Conservation (phyloP, 148 eudicot species). For the Arbutus unedo region DNA sequence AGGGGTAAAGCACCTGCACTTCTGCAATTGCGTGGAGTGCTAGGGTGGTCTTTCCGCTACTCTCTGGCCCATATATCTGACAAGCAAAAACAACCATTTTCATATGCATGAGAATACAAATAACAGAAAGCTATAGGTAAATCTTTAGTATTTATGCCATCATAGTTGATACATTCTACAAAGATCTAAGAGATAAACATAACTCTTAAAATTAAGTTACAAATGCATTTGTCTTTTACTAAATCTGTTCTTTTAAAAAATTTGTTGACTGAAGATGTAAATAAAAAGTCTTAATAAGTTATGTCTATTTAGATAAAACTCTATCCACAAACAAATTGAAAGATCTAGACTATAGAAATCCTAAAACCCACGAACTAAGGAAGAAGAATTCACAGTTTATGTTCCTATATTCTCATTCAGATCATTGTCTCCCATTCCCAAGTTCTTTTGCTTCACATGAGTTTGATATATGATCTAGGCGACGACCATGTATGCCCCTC, state of each 20-base stretch:
- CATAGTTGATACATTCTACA: not conserved
- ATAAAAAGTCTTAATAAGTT: not conserved
- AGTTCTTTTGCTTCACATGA: not conserved
- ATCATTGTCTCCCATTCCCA: not conserved
- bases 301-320: not conserved
- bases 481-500: not conserved
- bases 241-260: not conserved
- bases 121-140: not conserved
- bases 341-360: not conserved
- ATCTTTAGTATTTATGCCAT: not conserved
- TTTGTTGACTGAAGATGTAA: not conserved
- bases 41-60: constrained; percentile 95
- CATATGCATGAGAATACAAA: not conserved
- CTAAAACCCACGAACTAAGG: not conserved
- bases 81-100: constrained; percentile 7
- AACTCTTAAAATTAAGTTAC: not conserved
- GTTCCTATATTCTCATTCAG: not conserved
- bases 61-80: constrained; percentile 97
- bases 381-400: not conserved
- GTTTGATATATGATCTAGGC: not conserved
- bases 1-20: constrained; percentile 65
- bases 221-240: not conserved
- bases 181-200: not conserved
- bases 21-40: constrained; percentile 98
- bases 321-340: not conserved